Evolutionary conservation across 768 basidiomycete genomes (phyloP).

Genomic region (Mycena crocata): DNA sequence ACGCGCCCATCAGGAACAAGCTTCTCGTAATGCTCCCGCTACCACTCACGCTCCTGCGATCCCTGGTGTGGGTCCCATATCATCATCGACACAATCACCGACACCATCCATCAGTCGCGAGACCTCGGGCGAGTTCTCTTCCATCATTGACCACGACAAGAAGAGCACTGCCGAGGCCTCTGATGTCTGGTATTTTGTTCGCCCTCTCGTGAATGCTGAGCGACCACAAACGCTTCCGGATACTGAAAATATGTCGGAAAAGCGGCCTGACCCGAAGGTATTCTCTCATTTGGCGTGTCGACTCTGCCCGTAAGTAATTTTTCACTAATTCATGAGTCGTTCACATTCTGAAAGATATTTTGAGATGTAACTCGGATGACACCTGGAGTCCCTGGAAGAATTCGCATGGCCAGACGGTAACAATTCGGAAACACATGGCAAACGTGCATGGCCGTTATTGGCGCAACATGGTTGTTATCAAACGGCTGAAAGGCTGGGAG

Average conservation of each 20-base stretch:
- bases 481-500: neutral
- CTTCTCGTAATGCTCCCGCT: neutral
- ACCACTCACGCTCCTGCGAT: neutral
- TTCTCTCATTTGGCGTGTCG: neutral
- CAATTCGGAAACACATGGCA: neutral
- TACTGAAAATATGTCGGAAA: neutral
- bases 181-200: constrained; percentile 4
- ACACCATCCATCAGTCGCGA: neutral
- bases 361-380: neutral
- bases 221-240: neutral
- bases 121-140: neutral
- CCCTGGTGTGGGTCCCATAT: neutral
- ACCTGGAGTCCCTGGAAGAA: constrained; percentile 7
- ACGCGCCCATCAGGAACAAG: neutral
- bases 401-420: neutral
- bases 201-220: neutral
- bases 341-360: neutral
- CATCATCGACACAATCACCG: neutral
- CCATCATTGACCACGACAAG: neutral
- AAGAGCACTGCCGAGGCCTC: neutral
- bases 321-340: neutral
- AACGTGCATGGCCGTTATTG: neutral
- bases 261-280: neutral
- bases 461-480: neutral
- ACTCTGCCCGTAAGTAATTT: neutral